Base-by-base conservation (phyloP, 305 asterid genomes). In the Euphrasia arctica region DNA sequence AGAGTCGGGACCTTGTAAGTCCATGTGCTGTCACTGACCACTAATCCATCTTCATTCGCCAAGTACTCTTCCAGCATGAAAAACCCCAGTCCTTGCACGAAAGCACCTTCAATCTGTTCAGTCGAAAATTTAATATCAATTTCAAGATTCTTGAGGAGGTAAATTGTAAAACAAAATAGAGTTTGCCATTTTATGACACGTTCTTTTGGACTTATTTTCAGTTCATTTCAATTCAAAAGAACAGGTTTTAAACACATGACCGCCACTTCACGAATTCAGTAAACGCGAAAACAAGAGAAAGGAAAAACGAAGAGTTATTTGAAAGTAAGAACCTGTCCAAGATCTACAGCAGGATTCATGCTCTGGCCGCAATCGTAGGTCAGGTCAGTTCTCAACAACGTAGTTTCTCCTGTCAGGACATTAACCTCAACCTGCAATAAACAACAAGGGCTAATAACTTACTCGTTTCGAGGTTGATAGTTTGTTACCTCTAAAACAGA, bases 51-150 rank as follows among this genome's bases (percentile, higher is more conserved):
- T 11, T 67, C 7, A 48, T 86, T 74, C 5, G 74, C 78, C 15
- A 80, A 79, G 75, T 78, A 75, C 58, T 86, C 91, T 80, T 86
- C 56, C 0, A 78, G 80, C 89, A 86, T 78, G 75, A 82, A 86
- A 76, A 86, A 80, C 64, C 95, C 91, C 5, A 86, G 67, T 49
- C 95, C 95, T 74, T 86, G 95, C 22, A 82, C 81, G 49, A 80
- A 86, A 36, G 91, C 84, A 48, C 91, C 91, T 72, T 84, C 95
- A 68, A 84, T 86, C 91, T 84, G 82, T 54, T 11, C 1, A 72
- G 47, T n/a, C 50, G 18, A 45, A 57, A 48, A 57, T 12, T 10
- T 14, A 4, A 14, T 13, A n/a, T 56, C 36, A 45, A 29, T 13
- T 56, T 29, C 43, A 39, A 39, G 10, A 39, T 39, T 39, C 5